Conservation (phyloP, 192 early-diverging fungal genomes). For the Rhizophagus sp. region DNA sequence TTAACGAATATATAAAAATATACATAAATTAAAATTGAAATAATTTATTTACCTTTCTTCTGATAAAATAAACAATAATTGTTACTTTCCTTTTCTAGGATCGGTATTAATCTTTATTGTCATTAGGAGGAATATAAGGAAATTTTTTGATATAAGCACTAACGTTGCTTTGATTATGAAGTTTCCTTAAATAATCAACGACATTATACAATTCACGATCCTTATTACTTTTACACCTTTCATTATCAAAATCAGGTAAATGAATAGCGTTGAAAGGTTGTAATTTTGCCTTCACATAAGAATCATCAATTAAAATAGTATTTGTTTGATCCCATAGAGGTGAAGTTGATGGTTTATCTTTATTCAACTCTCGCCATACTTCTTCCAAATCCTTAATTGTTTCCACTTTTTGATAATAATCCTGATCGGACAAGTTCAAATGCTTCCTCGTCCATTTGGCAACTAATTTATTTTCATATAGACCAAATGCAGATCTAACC, state of each 20-base stretch:
- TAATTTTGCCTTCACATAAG: constrained; percentile 45
- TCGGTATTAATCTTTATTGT: neutral
- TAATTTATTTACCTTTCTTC: too few relatives aligned
- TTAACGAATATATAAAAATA: too few relatives aligned
- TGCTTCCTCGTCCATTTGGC: constrained; percentile 62
- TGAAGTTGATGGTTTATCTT: neutral
- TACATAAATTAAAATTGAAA: too few relatives aligned
- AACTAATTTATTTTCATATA: constrained; percentile 37
- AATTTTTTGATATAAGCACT: constrained; percentile 42
- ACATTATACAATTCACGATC: constrained; percentile 50
- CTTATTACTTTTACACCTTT: neutral
- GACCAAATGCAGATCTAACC: constrained; percentile 46
- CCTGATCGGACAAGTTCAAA: constrained; percentile 42
- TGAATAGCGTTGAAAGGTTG: constrained; percentile 53
- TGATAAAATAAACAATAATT: too few relatives aligned
- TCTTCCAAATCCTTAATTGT: constrained; percentile 65
- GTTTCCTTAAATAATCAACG: constrained; percentile 36
- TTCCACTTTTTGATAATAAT: constrained; percentile 44
- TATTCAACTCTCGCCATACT: constrained; percentile 53
- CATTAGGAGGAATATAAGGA: constrained; percentile 36
- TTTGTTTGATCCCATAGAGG: constrained; percentile 45
- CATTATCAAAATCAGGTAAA: constrained; percentile 39
- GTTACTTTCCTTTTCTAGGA: too few relatives aligned
- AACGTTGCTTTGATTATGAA: constrained; percentile 43
- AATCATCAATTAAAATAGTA: constrained; percentile 58